Base-by-base conservation (phyloP, 192 early-diverging fungal species). In the Anaeromyces robustus region DNA sequence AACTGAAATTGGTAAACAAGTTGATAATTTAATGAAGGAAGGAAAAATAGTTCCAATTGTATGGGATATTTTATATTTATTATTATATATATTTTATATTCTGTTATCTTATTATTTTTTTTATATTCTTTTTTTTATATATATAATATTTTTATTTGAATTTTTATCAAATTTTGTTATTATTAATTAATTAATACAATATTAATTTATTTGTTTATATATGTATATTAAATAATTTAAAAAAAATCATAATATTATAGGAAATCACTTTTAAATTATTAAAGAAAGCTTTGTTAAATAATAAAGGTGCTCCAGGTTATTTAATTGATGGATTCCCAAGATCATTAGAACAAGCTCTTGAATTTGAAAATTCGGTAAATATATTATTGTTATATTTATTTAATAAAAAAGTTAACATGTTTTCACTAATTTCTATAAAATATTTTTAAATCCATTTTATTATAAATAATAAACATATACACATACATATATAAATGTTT, bases 11-110 rank as follows among this genome's bases (percentile, higher is more conserved):
- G 83, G 83, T 1, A 81, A 83, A 28, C 81, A 82, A 32, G 39
- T 88, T 43, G 29, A 86, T 4, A 43, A 79, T 34, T 77, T 32
- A 29, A 83, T 81, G 79, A 84, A 81, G 28, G 79, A 81, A 29
- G 83, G 79, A n/a, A 30, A 37, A 29, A 41, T 85, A 6, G 83
- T 84, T 28, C 79, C 83, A 14, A 29, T 28, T 28, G 43, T 83
- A 81, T 9, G 30, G 9, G 2, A 11, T 26, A 7, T 12, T 26
- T 30, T 31, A 82, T 22, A 22, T 4, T 68, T 30, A 18, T 79
- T 80, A 13, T 84, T n/a, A n/a, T n/a, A n/a, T n/a, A n/a, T n/a
- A n/a, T n/a, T n/a, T n/a, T n/a, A n/a, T n/a, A n/a, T n/a, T n/a
- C n/a, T n/a, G n/a, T n/a, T n/a, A n/a, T n/a, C n/a, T n/a, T n/a